Evolutionary conservation across 495 filamentous ascomycete species (phyloP), one percentile per base, ranked within the genome.

Genomic region (Penicilliopsis zonata): DNA sequence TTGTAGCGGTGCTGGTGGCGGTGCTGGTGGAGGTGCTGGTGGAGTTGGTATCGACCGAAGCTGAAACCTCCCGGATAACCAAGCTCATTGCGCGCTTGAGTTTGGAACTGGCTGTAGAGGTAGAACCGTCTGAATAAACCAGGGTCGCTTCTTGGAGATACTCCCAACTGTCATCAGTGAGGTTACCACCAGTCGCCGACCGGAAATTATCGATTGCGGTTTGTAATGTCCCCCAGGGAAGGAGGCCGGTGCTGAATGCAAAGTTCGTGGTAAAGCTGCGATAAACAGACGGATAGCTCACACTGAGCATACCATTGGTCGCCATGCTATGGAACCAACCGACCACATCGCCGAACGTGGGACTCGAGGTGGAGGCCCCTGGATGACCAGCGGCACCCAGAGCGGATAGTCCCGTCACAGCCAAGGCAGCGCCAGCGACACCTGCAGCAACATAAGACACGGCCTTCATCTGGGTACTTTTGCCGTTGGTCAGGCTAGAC

Each of bases 221-320:
- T 50, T 93, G 84, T 70, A 96, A 74, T 28, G 62, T 50, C 23
- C 63, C 71, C 86, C 88, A 94, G 3, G 79, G 71, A 29, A 98
- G 68, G 38, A 95, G 50, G 14, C 87, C 88, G 16, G 78, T 80
- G 39, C 83, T 86, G 65, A 94, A 98, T 23, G 68, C 86, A 55
- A 98, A 98, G 53, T 96, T 98, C 57, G 79, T 80, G 24, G 82
- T 55, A 52, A 93, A 98, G 48, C 76, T 86, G 36, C 74, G 68
- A 55, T 96, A 96, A 16, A 96, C 74, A 17, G 72, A 53, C 4
- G 90, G 90, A 46, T 93, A 86, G 42, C 77, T 72, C 43, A 86
- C 86, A 40, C 80, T 88, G 50, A 95, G 56, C 90, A 96, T 95
- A 33, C 90, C 90, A 50, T 87, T 94, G 63, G 86, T 80, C 13